phyloP scores from a whole-genome alignment of 495 filamentous ascomycete genomes.

The Penicillium diatomitis region DNA sequence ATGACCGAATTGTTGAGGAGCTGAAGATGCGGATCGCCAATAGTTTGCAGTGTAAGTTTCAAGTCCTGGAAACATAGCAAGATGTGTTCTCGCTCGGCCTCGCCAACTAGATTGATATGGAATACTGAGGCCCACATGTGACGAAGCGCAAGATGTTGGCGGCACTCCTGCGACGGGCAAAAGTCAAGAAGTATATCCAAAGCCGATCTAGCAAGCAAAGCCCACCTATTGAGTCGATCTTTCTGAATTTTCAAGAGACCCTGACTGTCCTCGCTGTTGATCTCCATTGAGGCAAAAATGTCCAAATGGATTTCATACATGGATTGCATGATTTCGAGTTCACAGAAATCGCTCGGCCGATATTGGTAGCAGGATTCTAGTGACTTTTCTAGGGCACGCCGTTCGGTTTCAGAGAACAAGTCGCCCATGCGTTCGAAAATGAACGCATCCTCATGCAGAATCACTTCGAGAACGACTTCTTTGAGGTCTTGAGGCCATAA shows the following conservation, averaged over 20 bases:
- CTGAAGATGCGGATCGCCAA: slow-evolving; percentile 41
- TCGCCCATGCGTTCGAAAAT: slow-evolving; percentile 48
- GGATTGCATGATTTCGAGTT: slow-evolving; percentile 58
- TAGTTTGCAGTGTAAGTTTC: slow-evolving; percentile 36
- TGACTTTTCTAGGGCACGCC: slow-evolving; percentile 20
- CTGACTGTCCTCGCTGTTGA: slow-evolving; percentile 57
- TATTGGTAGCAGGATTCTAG: slow-evolving; percentile 18
- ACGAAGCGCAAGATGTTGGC: slow-evolving; percentile 35
- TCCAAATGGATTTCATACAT: slow-evolving; percentile 88
- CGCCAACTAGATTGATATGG: slow-evolving; percentile 58
- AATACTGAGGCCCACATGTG: slow-evolving; percentile 84
- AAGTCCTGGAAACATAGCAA: slow-evolving; percentile 73
- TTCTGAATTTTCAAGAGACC: slow-evolving; percentile 50
- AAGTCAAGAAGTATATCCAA: slow-evolving; percentile 42
- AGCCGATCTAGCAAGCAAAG: slow-evolving; percentile 55
- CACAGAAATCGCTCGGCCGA: slow-evolving; percentile 13
- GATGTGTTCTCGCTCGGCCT: slow-evolving; percentile 64
- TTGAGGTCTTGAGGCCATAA: slow-evolving; percentile 71
- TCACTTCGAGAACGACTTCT: slow-evolving; percentile 55
- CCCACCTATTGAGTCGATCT: slow-evolving; percentile 69
- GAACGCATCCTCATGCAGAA: slow-evolving; percentile 58
- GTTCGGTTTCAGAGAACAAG: slow-evolving; percentile 30
- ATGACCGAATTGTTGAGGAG: slow-evolving; percentile 83
- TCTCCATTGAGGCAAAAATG: slow-evolving; percentile 66
- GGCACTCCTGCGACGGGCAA: slow-evolving; percentile 13